Conservation (phyloP, 768 basidiomycete genomes). For the Lactifluus piperatus region DNA sequence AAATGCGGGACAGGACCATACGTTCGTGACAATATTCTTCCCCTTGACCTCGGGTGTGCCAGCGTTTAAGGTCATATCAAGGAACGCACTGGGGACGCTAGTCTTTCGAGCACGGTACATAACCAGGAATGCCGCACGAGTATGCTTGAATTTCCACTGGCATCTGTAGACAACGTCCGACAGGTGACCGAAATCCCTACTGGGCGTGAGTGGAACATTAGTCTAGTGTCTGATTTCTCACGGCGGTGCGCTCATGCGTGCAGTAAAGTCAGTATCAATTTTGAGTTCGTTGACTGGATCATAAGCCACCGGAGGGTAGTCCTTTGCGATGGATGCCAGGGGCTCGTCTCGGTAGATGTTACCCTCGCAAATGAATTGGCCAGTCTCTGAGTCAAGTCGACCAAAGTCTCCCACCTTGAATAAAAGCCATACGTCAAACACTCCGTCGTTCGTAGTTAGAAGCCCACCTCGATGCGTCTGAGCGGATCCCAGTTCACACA, state of each 20-base stretch:
- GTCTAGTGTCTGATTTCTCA: background rate
- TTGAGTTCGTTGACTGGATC: slow-evolving; percentile 3
- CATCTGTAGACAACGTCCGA: slow-evolving; percentile 4
- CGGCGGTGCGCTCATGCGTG: background rate
- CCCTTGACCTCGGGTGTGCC: slow-evolving; percentile 1
- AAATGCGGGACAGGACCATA: slow-evolving; percentile 10
- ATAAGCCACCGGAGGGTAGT: slow-evolving; percentile 2
- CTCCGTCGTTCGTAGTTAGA: background rate
- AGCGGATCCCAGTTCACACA: slow-evolving; percentile 9
- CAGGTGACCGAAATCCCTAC: slow-evolving; percentile 3
- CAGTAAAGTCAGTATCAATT: background rate
- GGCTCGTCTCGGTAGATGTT: slow-evolving; percentile 15
- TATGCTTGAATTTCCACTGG: slow-evolving; percentile 9
- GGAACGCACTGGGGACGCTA: slow-evolving; percentile 1
- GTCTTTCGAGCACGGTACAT: slow-evolving; percentile 2
- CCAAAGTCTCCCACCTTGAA: slow-evolving; percentile 13
- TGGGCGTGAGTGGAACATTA: background rate
- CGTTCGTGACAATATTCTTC: slow-evolving; percentile 8
- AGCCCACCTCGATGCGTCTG: slow-evolving; percentile 6
- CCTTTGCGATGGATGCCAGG: slow-evolving; percentile 1
- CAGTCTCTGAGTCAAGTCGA: background rate
- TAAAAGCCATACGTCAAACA: background rate
- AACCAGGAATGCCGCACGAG: slow-evolving; percentile 3
- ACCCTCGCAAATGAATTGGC: slow-evolving; percentile 10
- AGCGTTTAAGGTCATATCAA: slow-evolving; percentile 1